These are phyloP conservation scores for Beauveria medogensis DNA, from an alignment of 2,329 filamentous ascomycete genomes.

Conservation along the genomic window DNA sequence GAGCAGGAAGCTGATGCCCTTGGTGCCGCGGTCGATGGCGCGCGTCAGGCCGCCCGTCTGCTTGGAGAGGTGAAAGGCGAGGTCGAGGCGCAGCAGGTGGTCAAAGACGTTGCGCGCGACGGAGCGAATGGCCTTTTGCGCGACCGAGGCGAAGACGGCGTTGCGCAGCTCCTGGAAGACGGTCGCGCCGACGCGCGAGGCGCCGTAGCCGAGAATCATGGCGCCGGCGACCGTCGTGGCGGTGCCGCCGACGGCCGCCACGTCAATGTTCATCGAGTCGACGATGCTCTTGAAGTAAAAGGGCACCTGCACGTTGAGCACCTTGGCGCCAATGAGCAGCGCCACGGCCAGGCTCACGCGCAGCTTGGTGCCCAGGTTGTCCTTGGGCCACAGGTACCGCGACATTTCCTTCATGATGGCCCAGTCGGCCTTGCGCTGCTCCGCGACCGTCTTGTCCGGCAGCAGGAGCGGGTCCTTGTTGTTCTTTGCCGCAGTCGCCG, in stretches of 20 bases:
- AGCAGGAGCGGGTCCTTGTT: conserved; percentile 24
- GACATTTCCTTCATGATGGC: conserved; percentile 98
- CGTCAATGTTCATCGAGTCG: conserved; percentile 95
- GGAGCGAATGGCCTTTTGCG: conserved; percentile 87
- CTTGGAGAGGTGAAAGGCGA: conserved; percentile 87
- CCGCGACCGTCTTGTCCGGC: conserved; percentile 52
- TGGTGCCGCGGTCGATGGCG: conserved; percentile 93
- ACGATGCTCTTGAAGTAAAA: conserved; percentile 99
- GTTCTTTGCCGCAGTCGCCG: conserved; percentile 12
- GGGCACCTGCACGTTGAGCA: conserved; percentile 93
- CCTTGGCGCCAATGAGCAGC: conserved; percentile 81
- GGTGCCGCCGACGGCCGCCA: conserved; percentile 77
- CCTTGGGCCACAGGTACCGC: conserved; percentile 91
- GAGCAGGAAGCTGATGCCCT: conserved; percentile 93
- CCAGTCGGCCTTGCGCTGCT: conserved; percentile 96
- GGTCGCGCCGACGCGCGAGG: conserved; percentile 78
- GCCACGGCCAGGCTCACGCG: conserved; percentile 79
- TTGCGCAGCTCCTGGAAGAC: conserved; percentile 91
- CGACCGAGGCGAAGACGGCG: conserved; percentile 92
- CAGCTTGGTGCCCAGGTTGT: conserved; percentile 62
- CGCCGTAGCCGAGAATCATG: conserved; percentile 89
- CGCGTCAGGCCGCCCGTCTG: conserved; percentile 92
- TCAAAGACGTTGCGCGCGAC: conserved; percentile 91
- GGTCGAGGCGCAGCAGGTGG: conserved; percentile 78
- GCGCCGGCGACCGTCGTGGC: conserved; percentile 82